A percentile compares a stretch with the other conserved stretches of the same genome.
Conservation (phyloP, 495 filamentous ascomycete genomes). For the Daldinia vernicosa region DNA sequence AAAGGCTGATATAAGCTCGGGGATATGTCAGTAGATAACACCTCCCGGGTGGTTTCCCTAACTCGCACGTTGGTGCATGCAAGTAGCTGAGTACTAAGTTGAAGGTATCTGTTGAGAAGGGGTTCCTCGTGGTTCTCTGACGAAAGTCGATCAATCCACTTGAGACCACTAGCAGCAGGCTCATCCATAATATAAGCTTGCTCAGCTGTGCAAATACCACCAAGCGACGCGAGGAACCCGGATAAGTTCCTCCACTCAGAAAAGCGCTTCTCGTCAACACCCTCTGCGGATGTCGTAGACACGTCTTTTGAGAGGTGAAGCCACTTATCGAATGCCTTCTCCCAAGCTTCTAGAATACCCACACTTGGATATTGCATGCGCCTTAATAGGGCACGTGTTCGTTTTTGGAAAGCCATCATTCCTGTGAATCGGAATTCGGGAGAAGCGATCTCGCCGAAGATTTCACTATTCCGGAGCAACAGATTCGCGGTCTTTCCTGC, state of each 20-base stretch:
- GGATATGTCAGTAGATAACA: conserved; percentile 67
- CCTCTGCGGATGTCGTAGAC: conserved; percentile 56
- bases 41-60: conserved; percentile 69
- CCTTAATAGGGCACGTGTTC: conserved; percentile 63
- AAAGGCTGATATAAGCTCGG: conserved; percentile 66
- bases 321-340: conserved; percentile 69
- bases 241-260: conserved; percentile 73
- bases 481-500: conserved; percentile 59
- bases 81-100: conserved; percentile 67
- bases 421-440: conserved; percentile 70
- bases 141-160: conserved; percentile 69
- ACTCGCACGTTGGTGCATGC: conserved; percentile 68
- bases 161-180: conserved; percentile 61
- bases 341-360: conserved; percentile 71
- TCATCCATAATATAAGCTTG: conserved; percentile 63
- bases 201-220: conserved; percentile 71
- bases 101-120: conserved; percentile 66
- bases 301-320: conserved; percentile 67
- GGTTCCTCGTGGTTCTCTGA: conserved; percentile 66
- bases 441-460: conserved; percentile 69
- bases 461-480: conserved; percentile 66
- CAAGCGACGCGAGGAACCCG: conserved; percentile 71
- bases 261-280: conserved; percentile 61
- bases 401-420: conserved; percentile 71
- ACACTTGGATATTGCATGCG: conserved; percentile 67